phyloP scores from a whole-genome alignment of 116 monocot genomes.

The Iris pallida region DNA sequence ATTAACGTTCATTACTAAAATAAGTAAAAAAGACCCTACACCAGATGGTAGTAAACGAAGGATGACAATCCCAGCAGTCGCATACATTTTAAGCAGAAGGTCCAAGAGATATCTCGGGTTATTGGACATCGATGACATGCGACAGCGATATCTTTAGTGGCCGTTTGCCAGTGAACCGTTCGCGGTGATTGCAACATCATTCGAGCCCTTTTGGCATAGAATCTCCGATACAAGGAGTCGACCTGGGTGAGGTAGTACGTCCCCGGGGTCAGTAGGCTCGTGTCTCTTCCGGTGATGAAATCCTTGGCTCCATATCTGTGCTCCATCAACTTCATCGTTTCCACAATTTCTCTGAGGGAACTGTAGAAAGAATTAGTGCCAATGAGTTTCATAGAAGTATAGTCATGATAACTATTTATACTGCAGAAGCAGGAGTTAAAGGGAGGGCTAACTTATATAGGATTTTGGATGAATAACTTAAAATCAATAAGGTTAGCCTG shows the following conservation, averaged over 20 bases:
- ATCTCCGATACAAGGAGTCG: slow-evolving; percentile 77
- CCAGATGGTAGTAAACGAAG: too few species aligned
- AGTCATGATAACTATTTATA: too few species aligned
- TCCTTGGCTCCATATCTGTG: slow-evolving; percentile 87
- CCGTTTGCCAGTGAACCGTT: slow-evolving; percentile 12
- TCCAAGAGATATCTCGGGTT: too few species aligned
- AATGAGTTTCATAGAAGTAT: background rate
- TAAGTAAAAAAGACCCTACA: too few species aligned
- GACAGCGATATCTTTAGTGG: slow-evolving; percentile 1
- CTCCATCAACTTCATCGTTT: slow-evolving; percentile 82
- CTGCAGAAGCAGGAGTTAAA: too few species aligned
- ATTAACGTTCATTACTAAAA: too few species aligned
- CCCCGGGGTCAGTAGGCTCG: slow-evolving; percentile 51
- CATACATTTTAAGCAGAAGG: too few species aligned
- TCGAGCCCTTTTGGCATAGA: slow-evolving; percentile 40
- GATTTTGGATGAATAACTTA: too few species aligned
- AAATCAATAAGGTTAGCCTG: too few species aligned
- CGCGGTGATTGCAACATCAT: background rate
- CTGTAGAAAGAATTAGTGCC: slow-evolving; percentile 18
- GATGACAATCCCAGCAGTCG: too few species aligned
- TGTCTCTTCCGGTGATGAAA: slow-evolving; percentile 69
- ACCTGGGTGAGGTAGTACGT: slow-evolving; percentile 82
- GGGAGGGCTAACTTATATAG: too few species aligned
- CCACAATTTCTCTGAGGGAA: slow-evolving; percentile 64
- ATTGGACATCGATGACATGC: too few species aligned